phyloP scores from a whole-genome alignment of 345 rosid genomes.

The Cardamine chenopodiifolia region DNA sequence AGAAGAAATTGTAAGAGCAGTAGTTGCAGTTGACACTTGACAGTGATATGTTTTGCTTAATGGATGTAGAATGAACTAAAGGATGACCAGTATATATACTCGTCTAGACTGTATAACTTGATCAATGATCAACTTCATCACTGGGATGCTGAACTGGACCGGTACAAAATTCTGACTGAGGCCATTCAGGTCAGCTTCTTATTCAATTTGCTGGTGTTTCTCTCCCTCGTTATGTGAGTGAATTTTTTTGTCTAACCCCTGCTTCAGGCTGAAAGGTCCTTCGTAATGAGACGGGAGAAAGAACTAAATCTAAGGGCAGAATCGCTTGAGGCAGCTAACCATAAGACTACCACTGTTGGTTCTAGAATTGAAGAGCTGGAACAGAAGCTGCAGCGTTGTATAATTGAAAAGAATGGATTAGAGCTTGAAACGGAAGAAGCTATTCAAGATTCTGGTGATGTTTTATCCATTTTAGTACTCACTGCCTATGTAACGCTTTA shows the following conservation, averaged over 20 bases:
- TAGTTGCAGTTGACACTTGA: constrained; percentile 22
- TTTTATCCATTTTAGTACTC: constrained; percentile 28
- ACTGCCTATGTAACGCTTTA: constrained; percentile 5
- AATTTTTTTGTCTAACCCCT: constrained; percentile 40
- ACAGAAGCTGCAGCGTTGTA: constrained; percentile 71
- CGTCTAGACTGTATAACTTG: constrained; percentile 66
- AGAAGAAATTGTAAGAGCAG: constrained; percentile 11
- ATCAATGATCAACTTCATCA: constrained; percentile 82
- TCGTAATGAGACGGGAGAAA: constrained; percentile 74
- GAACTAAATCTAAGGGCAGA: constrained; percentile 68
- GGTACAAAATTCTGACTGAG: constrained; percentile 63
- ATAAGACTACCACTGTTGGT: constrained; percentile 50
- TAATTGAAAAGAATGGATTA: constrained; percentile 78
- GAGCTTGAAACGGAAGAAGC: constrained; percentile 88
- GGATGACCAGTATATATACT: constrained; percentile 75
- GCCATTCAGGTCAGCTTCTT: constrained; percentile 67
- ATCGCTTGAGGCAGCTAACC: constrained; percentile 67
- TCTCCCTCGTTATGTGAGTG: constrained; percentile 17
- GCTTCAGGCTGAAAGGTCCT: constrained; percentile 78
- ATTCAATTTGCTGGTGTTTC: constrained; percentile 28
- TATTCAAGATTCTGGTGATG: constrained; percentile 76
- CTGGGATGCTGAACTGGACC: constrained; percentile 74
- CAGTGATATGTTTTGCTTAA: constrained; percentile 30
- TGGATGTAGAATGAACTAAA: constrained; percentile 67
- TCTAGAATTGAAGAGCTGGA: constrained; percentile 72